Evolutionary conservation across 306 rosid species (phyloP).

Genomic region (Prunus campanulata): DNA sequence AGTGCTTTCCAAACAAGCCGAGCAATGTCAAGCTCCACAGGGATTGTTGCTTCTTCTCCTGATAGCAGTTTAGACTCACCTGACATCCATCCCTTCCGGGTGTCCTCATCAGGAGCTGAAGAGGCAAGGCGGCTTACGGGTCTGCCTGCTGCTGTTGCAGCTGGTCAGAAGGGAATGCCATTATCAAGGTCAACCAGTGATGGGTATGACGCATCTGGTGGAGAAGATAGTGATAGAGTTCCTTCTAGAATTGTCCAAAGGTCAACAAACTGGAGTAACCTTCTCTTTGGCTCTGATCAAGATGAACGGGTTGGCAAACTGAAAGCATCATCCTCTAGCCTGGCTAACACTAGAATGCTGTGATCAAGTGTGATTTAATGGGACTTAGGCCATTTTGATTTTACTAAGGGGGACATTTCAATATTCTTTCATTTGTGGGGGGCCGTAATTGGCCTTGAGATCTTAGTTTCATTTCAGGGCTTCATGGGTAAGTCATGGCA

Average conservation of each 20-base stretch:
- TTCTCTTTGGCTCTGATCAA: conserved; percentile 64
- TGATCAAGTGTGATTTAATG: conserved; percentile 41
- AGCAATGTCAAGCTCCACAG: conserved; percentile 66
- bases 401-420: conserved; percentile 39
- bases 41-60: conserved; percentile 77
- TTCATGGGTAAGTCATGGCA: conserved; percentile 11
- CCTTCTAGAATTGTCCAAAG: conserved; percentile 73
- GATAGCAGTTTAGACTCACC: conserved; percentile 97
- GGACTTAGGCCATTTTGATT: conserved; percentile 35
- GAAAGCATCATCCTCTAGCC: conserved; percentile 60
- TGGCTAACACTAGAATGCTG: conserved; percentile 51
- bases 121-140: conserved; percentile 62
- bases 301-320: conserved; percentile 54
- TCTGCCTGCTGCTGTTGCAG: conserved; percentile 40
- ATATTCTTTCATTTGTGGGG: conserved; percentile 80
- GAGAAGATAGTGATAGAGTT: conserved; percentile 93
- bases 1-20: conserved; percentile 70
- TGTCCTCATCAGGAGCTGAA: conserved; percentile 67
- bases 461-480: conserved; percentile 33
- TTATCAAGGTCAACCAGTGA: conserved; percentile 91
- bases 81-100: conserved; percentile 78
- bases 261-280: conserved; percentile 75
- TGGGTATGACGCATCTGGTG: conserved; percentile 97
- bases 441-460: conserved; percentile 31
- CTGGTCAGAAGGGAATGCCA: conserved; percentile 54